These are phyloP conservation scores for Andrographis paniculata DNA, from an alignment of 305 asterid genomes.

Conservation along the genomic window DNA sequence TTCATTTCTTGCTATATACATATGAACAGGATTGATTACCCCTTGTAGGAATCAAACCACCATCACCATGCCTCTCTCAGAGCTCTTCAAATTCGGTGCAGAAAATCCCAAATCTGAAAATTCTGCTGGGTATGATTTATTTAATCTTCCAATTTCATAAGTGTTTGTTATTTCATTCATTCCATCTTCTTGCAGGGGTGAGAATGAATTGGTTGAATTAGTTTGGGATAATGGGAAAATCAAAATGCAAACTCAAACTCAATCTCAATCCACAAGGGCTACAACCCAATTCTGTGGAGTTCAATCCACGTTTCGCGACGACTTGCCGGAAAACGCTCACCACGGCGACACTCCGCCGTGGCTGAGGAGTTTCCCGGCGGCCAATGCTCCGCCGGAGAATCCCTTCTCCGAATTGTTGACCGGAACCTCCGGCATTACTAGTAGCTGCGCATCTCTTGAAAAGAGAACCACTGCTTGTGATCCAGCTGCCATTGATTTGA, in stretches of 20 bases:
- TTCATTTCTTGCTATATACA: no score
- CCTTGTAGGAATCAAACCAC: no score
- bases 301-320: neutral
- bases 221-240: conserved; percentile 88
- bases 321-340: neutral
- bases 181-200: conserved; percentile 34
- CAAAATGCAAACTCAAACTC: conserved; percentile 62
- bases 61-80: no score
- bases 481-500: neutral
- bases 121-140: no score
- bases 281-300: neutral
- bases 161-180: no score
- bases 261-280: conserved; percentile 22
- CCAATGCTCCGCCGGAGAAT: neutral
- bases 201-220: conserved; percentile 57
- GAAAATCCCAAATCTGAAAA: no score
- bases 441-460: neutral
- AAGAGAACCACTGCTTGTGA: neutral
- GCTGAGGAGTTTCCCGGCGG: neutral
- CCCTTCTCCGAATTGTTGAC: neutral
- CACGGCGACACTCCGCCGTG: neutral
- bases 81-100: no score
- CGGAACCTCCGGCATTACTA: neutral
- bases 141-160: no score
- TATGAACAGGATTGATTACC: no score